Conservation (phyloP, 2,329 filamentous ascomycete species). For the Fonsecaea pedrosoi region DNA sequence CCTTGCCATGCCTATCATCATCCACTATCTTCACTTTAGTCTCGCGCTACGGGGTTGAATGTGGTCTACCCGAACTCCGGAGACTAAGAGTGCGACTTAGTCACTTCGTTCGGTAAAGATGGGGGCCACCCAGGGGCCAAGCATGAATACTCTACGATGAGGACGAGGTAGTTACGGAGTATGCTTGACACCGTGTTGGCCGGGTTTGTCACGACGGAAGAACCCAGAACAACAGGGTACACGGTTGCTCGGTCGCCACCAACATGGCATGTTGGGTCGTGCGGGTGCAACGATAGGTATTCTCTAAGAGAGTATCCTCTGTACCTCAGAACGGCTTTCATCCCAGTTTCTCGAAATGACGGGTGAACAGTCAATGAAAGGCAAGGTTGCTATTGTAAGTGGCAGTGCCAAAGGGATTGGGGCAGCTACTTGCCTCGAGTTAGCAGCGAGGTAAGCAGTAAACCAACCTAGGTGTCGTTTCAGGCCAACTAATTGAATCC, state of each 20-base stretch:
- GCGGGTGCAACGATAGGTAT: neutral
- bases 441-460: constrained; percentile 4
- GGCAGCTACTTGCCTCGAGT: constrained; percentile 47
- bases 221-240: neutral
- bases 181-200: neutral
- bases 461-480: neutral
- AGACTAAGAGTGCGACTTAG: neutral
- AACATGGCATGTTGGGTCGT: neutral
- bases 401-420: constrained; percentile 59
- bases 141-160: no score
- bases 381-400: constrained; percentile 54
- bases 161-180: neutral
- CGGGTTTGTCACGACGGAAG: neutral
- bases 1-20: no score
- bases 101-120: no score
- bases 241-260: neutral
- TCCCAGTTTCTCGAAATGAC: neutral
- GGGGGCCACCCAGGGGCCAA: no score
- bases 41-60: neutral
- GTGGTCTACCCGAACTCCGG: constrained; percentile 2
- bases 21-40: no score
- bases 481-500: neutral
- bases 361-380: constrained; percentile 14
- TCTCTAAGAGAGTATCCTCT: neutral
- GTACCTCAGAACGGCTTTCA: neutral